A percentile compares a stretch with the other conserved stretches of the same genome.
phyloP scores from a whole-genome alignment of 805 yeast genomes.

The Candida maesae region DNA sequence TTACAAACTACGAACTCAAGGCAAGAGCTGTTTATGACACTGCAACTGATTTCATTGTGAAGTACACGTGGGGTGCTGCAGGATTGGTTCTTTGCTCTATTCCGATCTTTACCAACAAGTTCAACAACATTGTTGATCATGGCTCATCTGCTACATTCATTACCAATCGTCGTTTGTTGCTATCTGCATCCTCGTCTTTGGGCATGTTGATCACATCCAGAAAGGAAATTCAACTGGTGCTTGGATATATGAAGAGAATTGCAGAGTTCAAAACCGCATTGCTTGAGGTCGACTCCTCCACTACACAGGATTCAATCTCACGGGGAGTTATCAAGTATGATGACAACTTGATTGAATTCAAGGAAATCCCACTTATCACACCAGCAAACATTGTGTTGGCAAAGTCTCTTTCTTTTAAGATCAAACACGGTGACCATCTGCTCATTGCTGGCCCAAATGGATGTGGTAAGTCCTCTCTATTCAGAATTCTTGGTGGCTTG shows the following conservation, averaged over 20 bases:
- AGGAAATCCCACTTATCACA: constrained; percentile 74
- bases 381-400: constrained; percentile 79
- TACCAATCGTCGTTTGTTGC: constrained; percentile 77
- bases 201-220: constrained; percentile 84
- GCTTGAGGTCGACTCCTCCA: constrained; percentile 39
- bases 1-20: constrained; percentile 70
- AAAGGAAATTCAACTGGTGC: constrained; percentile 75
- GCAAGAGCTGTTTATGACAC: constrained; percentile 77
- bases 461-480: constrained; percentile 90
- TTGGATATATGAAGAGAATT: constrained; percentile 78
- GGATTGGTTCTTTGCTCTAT: constrained; percentile 85
- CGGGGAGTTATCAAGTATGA: constrained; percentile 39
- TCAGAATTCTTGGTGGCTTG: constrained; percentile 85
- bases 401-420: constrained; percentile 60
- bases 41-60: constrained; percentile 83
- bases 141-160: constrained; percentile 77
- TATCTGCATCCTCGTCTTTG: constrained; percentile 83
- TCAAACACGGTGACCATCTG: constrained; percentile 78
- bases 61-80: constrained; percentile 94
- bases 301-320: constrained; percentile 20
- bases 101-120: constrained; percentile 71
- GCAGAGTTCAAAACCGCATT: constrained; percentile 65
- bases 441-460: constrained; percentile 95
- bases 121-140: constrained; percentile 34
- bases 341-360: constrained; percentile 62